Evolutionary conservation across 495 filamentous ascomycete genomes (phyloP).

Genomic region (Letharia lupina): DNA sequence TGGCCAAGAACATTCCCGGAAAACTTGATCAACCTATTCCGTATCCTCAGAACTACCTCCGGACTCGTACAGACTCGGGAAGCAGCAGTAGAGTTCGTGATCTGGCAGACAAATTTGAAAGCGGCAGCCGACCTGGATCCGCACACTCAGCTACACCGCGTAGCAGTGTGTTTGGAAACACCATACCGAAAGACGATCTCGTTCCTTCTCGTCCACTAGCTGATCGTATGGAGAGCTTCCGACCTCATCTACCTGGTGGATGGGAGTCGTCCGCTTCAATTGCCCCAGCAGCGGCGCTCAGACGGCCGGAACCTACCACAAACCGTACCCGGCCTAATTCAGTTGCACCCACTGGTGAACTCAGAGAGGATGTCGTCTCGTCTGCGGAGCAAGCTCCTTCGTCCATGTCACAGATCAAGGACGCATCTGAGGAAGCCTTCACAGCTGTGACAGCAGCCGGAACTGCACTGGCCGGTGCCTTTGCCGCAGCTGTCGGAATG

Average conservation of each 20-base stretch:
- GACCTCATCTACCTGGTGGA: conserved; percentile 55
- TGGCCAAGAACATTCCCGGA: neutral
- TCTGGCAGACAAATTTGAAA: conserved; percentile 41
- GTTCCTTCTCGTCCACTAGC: conserved; percentile 28
- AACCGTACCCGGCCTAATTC: neutral
- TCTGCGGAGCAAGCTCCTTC: conserved; percentile 2
- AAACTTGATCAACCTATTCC: conserved; percentile 5
- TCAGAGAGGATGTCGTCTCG: neutral
- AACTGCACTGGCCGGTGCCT: conserved; percentile 21
- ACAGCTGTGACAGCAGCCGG: conserved; percentile 25
- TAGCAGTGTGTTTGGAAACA: conserved; percentile 9
- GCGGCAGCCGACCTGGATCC: conserved; percentile 26
- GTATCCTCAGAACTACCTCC: conserved; percentile 2
- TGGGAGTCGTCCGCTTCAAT: conserved; percentile 54
- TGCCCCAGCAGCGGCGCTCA: conserved; percentile 25
- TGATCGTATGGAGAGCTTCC: conserved; percentile 36
- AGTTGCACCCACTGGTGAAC: neutral
- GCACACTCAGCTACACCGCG: conserved; percentile 29
- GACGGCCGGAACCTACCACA: neutral
- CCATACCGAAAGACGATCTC: conserved; percentile 18
- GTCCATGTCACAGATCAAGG: conserved; percentile 11
- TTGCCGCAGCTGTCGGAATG: conserved; percentile 19
- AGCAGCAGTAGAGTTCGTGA: conserved; percentile 39
- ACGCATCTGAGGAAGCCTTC: conserved; percentile 21
- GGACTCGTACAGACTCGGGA: conserved; percentile 32